phyloP scores from a whole-genome alignment of 768 basidiomycete genomes.

The Tricholoma matsutake region DNA sequence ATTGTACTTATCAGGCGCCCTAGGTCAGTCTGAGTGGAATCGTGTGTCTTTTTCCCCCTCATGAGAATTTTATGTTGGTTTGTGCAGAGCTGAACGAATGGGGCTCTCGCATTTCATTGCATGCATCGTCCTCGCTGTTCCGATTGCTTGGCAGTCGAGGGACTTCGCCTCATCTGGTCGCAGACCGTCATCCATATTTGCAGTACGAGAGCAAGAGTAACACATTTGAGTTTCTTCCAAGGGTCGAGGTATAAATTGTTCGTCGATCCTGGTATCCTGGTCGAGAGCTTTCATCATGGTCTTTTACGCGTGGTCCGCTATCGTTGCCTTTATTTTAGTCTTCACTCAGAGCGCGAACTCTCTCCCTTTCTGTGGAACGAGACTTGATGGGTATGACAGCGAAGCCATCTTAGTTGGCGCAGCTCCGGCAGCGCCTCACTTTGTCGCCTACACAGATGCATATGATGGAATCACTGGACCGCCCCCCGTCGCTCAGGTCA shows the following conservation, averaged over 20 bases:
- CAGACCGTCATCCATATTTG: background rate
- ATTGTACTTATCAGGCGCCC: background rate
- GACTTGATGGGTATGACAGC: background rate
- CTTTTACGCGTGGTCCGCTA: background rate
- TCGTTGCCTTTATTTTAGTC: background rate
- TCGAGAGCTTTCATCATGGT: background rate
- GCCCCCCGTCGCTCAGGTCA: conserved; percentile 42
- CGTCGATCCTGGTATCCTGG: background rate
- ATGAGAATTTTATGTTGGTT: background rate
- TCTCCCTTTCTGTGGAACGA: background rate
- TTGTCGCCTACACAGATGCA: conserved; percentile 40
- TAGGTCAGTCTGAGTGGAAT: background rate
- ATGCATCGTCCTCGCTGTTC: background rate
- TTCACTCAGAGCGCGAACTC: background rate
- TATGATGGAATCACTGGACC: conserved; percentile 47
- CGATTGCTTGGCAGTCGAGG: background rate
- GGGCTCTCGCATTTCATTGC: background rate
- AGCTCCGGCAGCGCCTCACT: conserved; percentile 49
- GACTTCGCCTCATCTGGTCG: background rate
- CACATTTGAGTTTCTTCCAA: background rate
- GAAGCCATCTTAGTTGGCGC: conserved; percentile 22
- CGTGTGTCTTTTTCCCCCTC: background rate
- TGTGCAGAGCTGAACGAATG: background rate
- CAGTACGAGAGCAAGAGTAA: background rate
- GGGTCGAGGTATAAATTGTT: background rate